Evolutionary conservation across 176 grass and related monocot genomes (phyloP).

Genomic region (Avena insularis): DNA sequence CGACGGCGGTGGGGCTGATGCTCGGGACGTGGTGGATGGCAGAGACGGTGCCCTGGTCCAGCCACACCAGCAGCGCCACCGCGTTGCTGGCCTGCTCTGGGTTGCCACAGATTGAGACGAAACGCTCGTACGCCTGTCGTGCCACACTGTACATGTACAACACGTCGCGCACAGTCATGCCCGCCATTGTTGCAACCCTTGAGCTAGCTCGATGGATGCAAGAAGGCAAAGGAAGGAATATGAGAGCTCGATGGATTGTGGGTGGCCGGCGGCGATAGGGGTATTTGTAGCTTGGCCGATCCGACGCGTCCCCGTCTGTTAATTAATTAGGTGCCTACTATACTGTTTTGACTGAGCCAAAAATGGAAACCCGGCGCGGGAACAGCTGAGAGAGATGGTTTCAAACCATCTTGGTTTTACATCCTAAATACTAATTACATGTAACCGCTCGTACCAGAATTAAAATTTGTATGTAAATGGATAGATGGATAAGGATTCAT

Average conservation of each 20-base stretch:
- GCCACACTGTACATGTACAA: conserved; percentile 47
- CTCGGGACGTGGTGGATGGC: not conserved
- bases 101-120: conserved; percentile 17
- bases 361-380: not conserved
- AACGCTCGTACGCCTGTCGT: conserved; percentile 43
- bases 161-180: conserved; percentile 52
- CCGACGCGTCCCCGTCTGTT: not conserved
- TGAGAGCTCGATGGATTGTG: not conserved
- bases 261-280: not conserved
- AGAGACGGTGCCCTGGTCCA: conserved; percentile 44
- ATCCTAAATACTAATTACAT: no score
- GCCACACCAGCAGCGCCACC: conserved; percentile 58
- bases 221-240: not conserved
- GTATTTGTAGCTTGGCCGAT: not conserved
- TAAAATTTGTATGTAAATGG: no score
- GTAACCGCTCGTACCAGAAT: no score
- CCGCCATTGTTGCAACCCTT: not conserved
- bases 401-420: not conserved
- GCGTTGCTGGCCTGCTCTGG: conserved; percentile 50
- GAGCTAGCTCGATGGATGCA: not conserved
- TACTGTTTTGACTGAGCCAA: no score
- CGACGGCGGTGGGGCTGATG: not conserved
- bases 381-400: not conserved
- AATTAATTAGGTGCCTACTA: not conserved
- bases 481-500: no score